Conservation (phyloP, 2,329 filamentous ascomycete species). For the Hymenoscyphus scutula region DNA sequence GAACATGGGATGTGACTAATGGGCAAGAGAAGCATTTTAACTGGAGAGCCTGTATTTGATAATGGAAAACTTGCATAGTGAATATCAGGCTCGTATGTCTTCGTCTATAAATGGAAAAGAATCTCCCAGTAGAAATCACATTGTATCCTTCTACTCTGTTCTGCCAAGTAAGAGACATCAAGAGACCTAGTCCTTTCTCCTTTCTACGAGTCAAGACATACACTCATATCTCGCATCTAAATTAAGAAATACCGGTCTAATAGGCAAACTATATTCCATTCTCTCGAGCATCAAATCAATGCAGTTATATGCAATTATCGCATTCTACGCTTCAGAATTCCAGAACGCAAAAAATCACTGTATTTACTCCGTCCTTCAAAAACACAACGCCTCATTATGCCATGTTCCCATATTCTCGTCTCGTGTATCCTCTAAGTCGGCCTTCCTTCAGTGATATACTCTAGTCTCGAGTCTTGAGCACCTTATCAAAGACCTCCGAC, state of each 20-base stretch:
- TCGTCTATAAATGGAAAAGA: neutral
- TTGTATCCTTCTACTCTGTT: no score
- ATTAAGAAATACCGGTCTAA: neutral
- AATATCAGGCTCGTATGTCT: no score
- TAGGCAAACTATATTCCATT: neutral
- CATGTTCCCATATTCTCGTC: slow-evolving; percentile 24
- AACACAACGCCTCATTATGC: slow-evolving; percentile 33
- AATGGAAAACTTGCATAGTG: no score
- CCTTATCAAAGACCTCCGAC: slow-evolving; percentile 72
- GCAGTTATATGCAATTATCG: slow-evolving; percentile 5
- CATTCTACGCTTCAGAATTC: slow-evolving; percentile 14
- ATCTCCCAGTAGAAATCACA: no score
- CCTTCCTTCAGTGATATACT: slow-evolving; percentile 7
- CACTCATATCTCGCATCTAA: neutral
- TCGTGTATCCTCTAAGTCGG: slow-evolving; percentile 14
- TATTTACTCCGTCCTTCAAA: slow-evolving; percentile 25
- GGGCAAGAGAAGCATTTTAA: neutral
- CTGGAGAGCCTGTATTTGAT: neutral
- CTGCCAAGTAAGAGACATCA: no score
- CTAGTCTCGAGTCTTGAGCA: slow-evolving; percentile 52
- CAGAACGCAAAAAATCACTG: slow-evolving; percentile 22
- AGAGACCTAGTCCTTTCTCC: no score
- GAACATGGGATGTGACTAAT: neutral
- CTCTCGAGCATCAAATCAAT: neutral
- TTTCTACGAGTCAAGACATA: no score